phyloP scores from a whole-genome alignment of 192 early-diverging fungal species.

The Dispira parvispora region DNA sequence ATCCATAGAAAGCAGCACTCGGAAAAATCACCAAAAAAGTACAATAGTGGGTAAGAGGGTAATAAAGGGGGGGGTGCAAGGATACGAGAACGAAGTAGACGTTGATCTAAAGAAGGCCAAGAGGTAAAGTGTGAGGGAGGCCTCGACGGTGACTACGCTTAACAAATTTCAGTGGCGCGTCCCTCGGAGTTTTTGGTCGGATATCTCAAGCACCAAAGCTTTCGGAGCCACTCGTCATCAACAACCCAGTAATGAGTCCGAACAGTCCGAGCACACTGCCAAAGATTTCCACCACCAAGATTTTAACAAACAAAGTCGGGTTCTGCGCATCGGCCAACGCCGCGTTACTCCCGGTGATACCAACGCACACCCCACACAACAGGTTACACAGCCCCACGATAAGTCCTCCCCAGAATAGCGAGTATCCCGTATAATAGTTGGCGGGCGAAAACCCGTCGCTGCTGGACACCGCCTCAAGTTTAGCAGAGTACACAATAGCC shows the following conservation, averaged over 20 bases:
- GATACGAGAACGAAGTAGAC: too few species aligned
- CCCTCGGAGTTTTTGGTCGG: too few species aligned
- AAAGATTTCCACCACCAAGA: conserved; percentile 95
- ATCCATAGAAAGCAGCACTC: too few species aligned
- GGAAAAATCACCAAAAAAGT: too few species aligned
- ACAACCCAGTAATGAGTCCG: conserved; percentile 85
- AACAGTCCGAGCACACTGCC: conserved; percentile 91
- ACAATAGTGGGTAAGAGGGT: too few species aligned
- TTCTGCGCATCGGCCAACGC: conserved; percentile 95
- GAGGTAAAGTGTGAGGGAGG: too few species aligned
- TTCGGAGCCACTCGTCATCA: conserved; percentile 28
- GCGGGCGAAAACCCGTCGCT: conserved; percentile 28
- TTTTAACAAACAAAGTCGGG: conserved; percentile 88
- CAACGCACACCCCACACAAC: conserved; percentile 84
- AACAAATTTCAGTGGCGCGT: too few species aligned
- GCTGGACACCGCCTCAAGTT: conserved; percentile 40
- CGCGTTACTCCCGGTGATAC: conserved; percentile 81
- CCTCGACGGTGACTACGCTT: too few species aligned
- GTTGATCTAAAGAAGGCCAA: too few species aligned
- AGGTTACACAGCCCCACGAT: conserved; percentile 91
- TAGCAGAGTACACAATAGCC: conserved; percentile 89
- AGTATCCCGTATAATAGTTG: conserved; percentile 76
- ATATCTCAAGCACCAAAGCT: background rate
- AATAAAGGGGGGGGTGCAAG: too few species aligned
- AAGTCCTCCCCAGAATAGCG: conserved; percentile 90